Conservation (phyloP, 2,329 filamentous ascomycete species). For the Aspergillus ruber region DNA sequence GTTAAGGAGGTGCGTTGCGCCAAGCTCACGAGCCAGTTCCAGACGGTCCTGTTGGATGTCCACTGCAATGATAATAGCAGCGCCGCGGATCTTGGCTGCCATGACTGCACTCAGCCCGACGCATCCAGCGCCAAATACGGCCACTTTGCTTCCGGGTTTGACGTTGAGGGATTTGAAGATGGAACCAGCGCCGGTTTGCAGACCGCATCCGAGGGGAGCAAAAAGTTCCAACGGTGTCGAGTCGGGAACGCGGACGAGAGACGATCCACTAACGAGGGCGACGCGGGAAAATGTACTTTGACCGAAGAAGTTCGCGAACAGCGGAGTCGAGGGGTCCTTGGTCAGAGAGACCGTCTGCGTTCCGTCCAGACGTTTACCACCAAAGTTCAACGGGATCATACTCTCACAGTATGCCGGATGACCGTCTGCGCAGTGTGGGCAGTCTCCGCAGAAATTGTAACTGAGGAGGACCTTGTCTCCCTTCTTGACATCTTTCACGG, state of each 20-base stretch:
- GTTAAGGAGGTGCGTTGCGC: conserved; percentile 21
- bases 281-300: conserved; percentile 30
- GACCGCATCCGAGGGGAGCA: conserved; percentile 26
- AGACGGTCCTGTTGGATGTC: conserved; percentile 16
- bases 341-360: neutral
- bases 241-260: conserved; percentile 11
- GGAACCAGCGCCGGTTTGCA: conserved; percentile 25
- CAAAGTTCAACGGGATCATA: conserved; percentile 9
- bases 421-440: conserved; percentile 8
- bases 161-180: conserved; percentile 19
- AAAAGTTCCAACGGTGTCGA: conserved; percentile 14
- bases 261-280: conserved; percentile 22
- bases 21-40: conserved; percentile 17
- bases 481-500: conserved; percentile 35
- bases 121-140: conserved; percentile 24
- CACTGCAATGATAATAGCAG: conserved; percentile 19
- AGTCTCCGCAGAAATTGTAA: conserved; percentile 14
- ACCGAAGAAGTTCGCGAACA: conserved; percentile 30
- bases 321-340: conserved; percentile 1
- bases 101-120: conserved; percentile 30
- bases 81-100: conserved; percentile 20
- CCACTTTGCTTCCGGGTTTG: conserved; percentile 14
- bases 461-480: conserved; percentile 40
- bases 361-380: conserved; percentile 8
- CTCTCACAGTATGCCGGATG: conserved; percentile 15